Evolutionary conservation across 345 rosid species (phyloP), one percentile per base, ranked within the genome.

Genomic region (Corchorus capsularis): DNA sequence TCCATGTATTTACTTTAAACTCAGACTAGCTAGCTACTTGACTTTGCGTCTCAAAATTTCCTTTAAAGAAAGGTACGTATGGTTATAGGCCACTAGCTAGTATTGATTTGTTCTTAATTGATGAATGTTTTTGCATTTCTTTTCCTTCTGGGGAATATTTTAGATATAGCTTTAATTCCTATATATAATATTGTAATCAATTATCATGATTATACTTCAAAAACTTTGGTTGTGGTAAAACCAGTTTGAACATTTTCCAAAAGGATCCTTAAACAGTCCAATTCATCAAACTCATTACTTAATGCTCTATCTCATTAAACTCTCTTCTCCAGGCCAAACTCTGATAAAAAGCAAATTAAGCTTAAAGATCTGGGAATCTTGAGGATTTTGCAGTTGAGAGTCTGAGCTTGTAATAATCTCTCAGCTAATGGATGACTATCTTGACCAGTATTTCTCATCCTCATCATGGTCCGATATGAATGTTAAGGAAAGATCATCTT

Each of bases 361-460:
- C 4, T 39, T 39, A 39, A 39, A 39, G 43, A 39, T 1, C 43
- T 39, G 43, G 43, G 43, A 39, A 39, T 64, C 14, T 20, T 17
- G 50, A 64, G 43, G 46, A 16, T 59, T 4, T 63, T 35, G n/a
- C n/a, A 32, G 63, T 41, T 66, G 27, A 54, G 4, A 62, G 27
- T 15, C 49, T 49, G 39, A 43, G 79, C 7, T 64, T 43, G 50
- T 39, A 4, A 39, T 17, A 9, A 39, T 17, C 68, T 8, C n/a
- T 39, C 59, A 16, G 15, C 14, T 56, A 41, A 87, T 87, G 90
- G 90, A 85, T 75, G 85, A 81, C 53, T 84, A 77, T 69, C 72
- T 83, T 27, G 82, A 81, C 69, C 85, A 59, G 41, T 64, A 71
- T 35, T 69, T 81, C 55, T 81, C 81, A 61, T 75, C 83, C 54